Conservation (phyloP, 345 rosid species). For the Citrus cavaleriei region DNA sequence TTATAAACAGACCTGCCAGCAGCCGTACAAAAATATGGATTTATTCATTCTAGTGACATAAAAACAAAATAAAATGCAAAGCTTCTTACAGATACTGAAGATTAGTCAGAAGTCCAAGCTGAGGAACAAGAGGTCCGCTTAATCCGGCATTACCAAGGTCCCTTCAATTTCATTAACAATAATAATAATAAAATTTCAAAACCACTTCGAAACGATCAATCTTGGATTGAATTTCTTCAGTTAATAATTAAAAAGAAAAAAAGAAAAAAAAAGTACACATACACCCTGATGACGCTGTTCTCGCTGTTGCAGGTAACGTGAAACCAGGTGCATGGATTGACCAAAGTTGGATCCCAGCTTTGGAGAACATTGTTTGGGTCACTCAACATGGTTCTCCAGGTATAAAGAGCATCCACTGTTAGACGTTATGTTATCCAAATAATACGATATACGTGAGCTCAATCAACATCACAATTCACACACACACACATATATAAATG, state of each 20-base stretch:
- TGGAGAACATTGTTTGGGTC: constrained; percentile 37
- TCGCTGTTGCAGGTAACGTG: constrained; percentile 35
- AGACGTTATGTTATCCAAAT: background rate
- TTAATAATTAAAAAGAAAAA: background rate
- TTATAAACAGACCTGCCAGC: constrained; percentile 22
- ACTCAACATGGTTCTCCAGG: constrained; percentile 20
- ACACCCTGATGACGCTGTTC: constrained; percentile 30
- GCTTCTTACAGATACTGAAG: constrained; percentile 43
- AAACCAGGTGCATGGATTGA: constrained; percentile 48
- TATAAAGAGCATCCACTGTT: constrained; percentile 32
- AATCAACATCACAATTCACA: too few relatives aligned
- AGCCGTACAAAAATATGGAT: background rate
- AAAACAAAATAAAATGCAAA: background rate
- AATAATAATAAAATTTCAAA: background rate
- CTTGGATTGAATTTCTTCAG: background rate
- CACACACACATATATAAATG: too few relatives aligned
- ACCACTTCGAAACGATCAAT: background rate
- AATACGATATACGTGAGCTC: background rate
- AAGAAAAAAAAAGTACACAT: constrained; percentile 5
- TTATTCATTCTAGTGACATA: too few relatives aligned
- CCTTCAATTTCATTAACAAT: constrained; percentile 13
- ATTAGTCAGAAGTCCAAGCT: constrained; percentile 39
- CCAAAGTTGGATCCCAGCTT: constrained; percentile 41
- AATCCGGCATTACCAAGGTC: constrained; percentile 41
- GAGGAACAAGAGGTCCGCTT: constrained; percentile 38